A percentile compares a stretch with the other conserved stretches of the same genome.
These are phyloP conservation scores for Tolypocladium ovalisporum DNA, from an alignment of 2,329 filamentous ascomycete genomes.

Conservation along the genomic window DNA sequence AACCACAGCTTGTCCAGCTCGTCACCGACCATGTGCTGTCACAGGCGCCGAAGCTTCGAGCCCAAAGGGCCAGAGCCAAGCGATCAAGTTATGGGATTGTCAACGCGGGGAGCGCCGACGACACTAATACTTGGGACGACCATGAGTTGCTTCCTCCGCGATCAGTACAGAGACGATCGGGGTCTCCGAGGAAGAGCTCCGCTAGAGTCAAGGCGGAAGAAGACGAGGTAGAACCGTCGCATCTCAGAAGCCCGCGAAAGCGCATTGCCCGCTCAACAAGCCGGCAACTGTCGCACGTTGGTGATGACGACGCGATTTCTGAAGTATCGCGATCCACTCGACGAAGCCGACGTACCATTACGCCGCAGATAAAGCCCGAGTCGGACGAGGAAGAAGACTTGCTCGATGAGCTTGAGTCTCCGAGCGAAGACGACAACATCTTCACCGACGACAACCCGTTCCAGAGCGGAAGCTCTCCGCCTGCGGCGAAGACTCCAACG, in stretches of 20 bases:
- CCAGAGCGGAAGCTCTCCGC: constrained; percentile 70
- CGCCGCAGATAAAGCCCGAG: constrained; percentile 44
- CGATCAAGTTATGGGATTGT: constrained; percentile 80
- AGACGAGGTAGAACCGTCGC: constrained; percentile 26
- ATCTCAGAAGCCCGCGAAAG: constrained; percentile 38
- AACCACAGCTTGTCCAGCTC: constrained; percentile 73
- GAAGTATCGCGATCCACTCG: constrained; percentile 29
- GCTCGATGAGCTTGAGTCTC: constrained; percentile 20
- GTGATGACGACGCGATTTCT: constrained; percentile 28
- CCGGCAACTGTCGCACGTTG: constrained; percentile 40
- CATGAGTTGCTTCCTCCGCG: constrained; percentile 42
- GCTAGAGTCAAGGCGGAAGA: constrained; percentile 42
- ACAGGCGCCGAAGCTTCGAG: constrained; percentile 65
- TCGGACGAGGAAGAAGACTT: constrained; percentile 31
- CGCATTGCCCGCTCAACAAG: constrained; percentile 43
- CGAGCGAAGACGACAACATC: constrained; percentile 33
- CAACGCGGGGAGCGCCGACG: constrained; percentile 55
- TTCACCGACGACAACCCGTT: constrained; percentile 92
- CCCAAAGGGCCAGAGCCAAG: constrained; percentile 66
- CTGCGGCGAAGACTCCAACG: constrained; percentile 34
- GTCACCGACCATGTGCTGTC: constrained; percentile 72
- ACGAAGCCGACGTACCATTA: constrained; percentile 39
- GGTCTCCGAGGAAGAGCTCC: constrained; percentile 44
- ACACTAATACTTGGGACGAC: constrained; percentile 50
- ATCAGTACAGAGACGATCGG: constrained; percentile 38